phyloP scores from a whole-genome alignment of 495 filamentous ascomycete species.

The Daldinia bambusicola region DNA sequence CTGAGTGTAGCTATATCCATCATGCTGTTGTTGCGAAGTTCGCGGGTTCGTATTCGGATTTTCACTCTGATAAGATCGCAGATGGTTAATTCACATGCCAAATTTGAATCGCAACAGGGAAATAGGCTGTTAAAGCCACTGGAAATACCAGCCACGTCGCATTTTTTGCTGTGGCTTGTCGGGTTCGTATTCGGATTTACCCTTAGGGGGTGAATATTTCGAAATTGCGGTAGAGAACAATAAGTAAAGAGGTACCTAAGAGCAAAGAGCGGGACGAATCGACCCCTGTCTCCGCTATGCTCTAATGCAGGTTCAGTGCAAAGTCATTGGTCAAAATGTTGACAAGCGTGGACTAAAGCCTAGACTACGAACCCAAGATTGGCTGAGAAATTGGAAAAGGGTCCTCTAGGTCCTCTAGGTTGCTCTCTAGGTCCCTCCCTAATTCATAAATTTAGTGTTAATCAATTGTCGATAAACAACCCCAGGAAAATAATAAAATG shows the following conservation, averaged over 20 bases:
- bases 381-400: slow-evolving; percentile 34
- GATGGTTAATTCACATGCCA: slow-evolving; percentile 1
- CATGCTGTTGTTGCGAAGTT: neutral
- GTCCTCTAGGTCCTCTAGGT: slow-evolving; percentile 11
- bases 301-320: slow-evolving; percentile 31
- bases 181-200: slow-evolving; percentile 53
- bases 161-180: slow-evolving; percentile 31
- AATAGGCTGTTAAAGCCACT: neutral
- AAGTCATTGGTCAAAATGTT: slow-evolving; percentile 19
- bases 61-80: neutral
- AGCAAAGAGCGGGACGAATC: slow-evolving; percentile 3
- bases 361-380: slow-evolving; percentile 24
- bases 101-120: neutral
- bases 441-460: neutral
- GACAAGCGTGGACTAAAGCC: slow-evolving; percentile 20
- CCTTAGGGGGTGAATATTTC: slow-evolving; percentile 18
- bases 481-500: slow-evolving; percentile 41
- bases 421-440: slow-evolving; percentile 4
- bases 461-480: slow-evolving; percentile 40
- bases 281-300: slow-evolving; percentile 31
- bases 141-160: slow-evolving; percentile 13
- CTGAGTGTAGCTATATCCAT: neutral
- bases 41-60: slow-evolving; percentile 39
- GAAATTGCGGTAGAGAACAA: slow-evolving; percentile 19
- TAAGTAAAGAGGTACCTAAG: neutral